Evolutionary conservation across 139 green algal genomes (phyloP).

Genomic region (Picochlorum sp.): DNA sequence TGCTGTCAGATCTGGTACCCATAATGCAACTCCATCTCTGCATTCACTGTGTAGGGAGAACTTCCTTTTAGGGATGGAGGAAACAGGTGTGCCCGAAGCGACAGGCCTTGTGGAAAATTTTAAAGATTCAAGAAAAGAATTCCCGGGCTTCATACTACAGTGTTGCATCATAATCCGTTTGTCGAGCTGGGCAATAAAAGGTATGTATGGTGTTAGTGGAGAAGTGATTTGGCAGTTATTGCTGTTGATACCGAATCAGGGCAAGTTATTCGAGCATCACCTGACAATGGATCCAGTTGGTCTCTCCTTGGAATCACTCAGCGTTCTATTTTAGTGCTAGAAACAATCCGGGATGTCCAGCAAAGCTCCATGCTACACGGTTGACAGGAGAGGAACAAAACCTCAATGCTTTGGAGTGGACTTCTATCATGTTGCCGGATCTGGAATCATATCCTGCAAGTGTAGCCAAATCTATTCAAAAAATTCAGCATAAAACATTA

Average conservation of each 20-base stretch:
- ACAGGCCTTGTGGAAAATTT: background rate
- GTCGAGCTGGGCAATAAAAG: background rate
- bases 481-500: constrained; percentile 7
- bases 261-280: constrained; percentile 18
- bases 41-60: constrained; percentile 42
- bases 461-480: constrained; percentile 14
- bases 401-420: constrained; percentile 17
- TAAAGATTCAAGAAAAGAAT: background rate
- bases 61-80: background rate
- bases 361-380: constrained; percentile 31
- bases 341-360: constrained; percentile 23
- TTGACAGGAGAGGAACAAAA: background rate
- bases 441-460: constrained; percentile 12
- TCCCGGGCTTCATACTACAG: constrained; percentile 45
- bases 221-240: constrained; percentile 43
- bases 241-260: constrained; percentile 43
- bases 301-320: constrained; percentile 19
- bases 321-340: constrained; percentile 22
- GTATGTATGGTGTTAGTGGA: constrained; percentile 48
- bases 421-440: constrained; percentile 24
- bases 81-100: background rate
- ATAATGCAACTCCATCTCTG: constrained; percentile 62
- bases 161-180: background rate
- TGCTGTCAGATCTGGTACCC: constrained; percentile 53
- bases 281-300: constrained; percentile 31